These are phyloP conservation scores for Paraphoma chrysanthemicola DNA, from an alignment of 2,329 filamentous ascomycete genomes.

Conservation along the genomic window DNA sequence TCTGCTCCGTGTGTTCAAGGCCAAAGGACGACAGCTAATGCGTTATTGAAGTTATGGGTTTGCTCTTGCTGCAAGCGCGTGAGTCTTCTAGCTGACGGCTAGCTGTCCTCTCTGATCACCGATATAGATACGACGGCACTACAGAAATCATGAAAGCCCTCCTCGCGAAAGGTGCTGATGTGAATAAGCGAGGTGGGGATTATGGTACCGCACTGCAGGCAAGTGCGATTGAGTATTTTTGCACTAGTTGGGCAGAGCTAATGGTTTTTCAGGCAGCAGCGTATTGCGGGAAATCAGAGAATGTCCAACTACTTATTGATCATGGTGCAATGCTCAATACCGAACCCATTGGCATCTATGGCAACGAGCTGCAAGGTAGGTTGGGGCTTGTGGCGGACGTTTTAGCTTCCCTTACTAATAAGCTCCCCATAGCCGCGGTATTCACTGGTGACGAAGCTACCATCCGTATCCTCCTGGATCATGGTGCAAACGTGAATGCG, in stretches of 20 bases:
- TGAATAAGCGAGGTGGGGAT: slow-evolving; percentile 27
- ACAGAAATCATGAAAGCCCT: slow-evolving; percentile 22
- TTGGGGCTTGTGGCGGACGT: too few relatives aligned
- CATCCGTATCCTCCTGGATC: slow-evolving; percentile 23
- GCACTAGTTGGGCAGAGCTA: background rate
- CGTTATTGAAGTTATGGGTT: slow-evolving; percentile 17
- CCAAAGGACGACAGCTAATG: background rate
- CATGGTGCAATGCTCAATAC: slow-evolving; percentile 30
- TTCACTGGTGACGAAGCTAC: slow-evolving; percentile 21
- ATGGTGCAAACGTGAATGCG: slow-evolving; percentile 26
- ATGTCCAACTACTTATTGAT: slow-evolving; percentile 27
- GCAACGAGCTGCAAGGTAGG: slow-evolving; percentile 24
- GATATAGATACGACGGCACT: slow-evolving; percentile 24
- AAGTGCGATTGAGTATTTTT: background rate
- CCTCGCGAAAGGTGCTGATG: slow-evolving; percentile 25
- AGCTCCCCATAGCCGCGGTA: slow-evolving; percentile 13
- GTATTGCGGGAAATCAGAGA: slow-evolving; percentile 21
- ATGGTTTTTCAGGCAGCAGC: slow-evolving; percentile 10
- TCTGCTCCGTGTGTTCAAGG: background rate
- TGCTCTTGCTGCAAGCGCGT: slow-evolving; percentile 25
- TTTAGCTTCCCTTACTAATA: background rate
- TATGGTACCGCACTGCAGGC: slow-evolving; percentile 30
- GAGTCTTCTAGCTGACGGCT: background rate
- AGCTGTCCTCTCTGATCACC: background rate
- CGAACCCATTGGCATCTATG: slow-evolving; percentile 22